Evolutionary conservation across 345 rosid species (phyloP), one percentile per base, ranked within the genome.

Genomic region (Orychophragmus violaceus): DNA sequence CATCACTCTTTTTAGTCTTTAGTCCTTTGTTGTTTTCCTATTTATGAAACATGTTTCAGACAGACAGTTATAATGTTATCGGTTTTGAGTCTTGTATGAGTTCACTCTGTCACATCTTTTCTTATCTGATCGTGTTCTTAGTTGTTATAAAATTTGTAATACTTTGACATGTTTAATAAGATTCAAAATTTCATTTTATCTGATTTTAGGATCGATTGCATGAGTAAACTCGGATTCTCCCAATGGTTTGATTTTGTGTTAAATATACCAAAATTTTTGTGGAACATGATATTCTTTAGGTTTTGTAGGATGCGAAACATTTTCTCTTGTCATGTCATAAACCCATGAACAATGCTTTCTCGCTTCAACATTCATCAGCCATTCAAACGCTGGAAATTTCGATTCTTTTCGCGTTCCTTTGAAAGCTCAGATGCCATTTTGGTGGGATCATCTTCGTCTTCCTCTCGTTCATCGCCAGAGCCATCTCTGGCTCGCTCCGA

Each of bases 401-500:
- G 8, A 48, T 54, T 74, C 51, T 76, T 69, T 59, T 30, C 72
- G 44, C 33, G 28, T 50, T 13, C 64, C 14, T 1, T 60, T 18
- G 67, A 27, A 70, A 68, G n/a, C 58, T 72, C 67, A 39, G 57
- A 67, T 72, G 71, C 65, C 25, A 60, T 60, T 45, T 52, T 74
- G 17, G 66, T n/a, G 65, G 12, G 48, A 41, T 53, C 64, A 13
- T 44, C 29, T 62, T 33, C 62, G 17, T 44, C 30, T 37, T 63
- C 72, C 49, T 52, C 48, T 56, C 5, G 1, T 49, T 53, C 66
- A 53, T 57, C 74, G 7, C 18, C 45, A 22, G 29, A 44, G n/a
- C 27, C 75, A 46, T 41, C 49, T 59, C 48, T 71, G 74, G 44
- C 52, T 69, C 22, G 59, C 37, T 44, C 75, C 59, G 5, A 21